A percentile compares a stretch with the other conserved stretches of the same genome.
These are phyloP conservation scores for Pouteria campechiana DNA, from an alignment of 179 eudicot genomes.

Conservation along the genomic window DNA sequence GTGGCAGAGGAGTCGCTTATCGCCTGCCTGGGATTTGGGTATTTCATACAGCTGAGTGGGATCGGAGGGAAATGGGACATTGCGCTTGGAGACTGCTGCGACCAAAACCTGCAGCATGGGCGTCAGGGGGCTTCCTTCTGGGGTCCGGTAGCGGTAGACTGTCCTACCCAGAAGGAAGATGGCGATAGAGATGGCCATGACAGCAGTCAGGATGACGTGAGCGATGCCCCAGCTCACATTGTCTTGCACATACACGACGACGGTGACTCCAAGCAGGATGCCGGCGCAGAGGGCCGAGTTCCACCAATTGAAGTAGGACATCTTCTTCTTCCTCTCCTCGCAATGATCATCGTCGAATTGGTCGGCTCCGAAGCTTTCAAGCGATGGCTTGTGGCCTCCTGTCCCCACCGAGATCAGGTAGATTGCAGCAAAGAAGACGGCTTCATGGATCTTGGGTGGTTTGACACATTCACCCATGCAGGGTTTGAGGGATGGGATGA, in stretches of 20 bases:
- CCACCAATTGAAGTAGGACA: slow-evolving; percentile 87
- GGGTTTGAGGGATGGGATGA: slow-evolving; percentile 57
- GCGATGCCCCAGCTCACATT: slow-evolving; percentile 47
- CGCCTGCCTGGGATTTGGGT: slow-evolving; percentile 18
- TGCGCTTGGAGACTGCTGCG: slow-evolving; percentile 60
- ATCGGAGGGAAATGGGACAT: slow-evolving; percentile 26
- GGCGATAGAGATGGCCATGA: slow-evolving; percentile 39
- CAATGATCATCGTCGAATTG: slow-evolving; percentile 52
- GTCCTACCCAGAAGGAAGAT: slow-evolving; percentile 57
- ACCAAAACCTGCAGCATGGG: slow-evolving; percentile 57
- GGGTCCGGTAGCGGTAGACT: slow-evolving; percentile 43
- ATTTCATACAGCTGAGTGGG: slow-evolving; percentile 37
- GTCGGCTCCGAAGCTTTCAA: slow-evolving; percentile 77
- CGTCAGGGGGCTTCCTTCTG: slow-evolving; percentile 58
- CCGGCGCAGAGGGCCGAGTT: slow-evolving; percentile 49
- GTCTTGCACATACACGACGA: slow-evolving; percentile 47
- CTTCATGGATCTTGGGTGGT: slow-evolving; percentile 34
- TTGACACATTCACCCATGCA: slow-evolving; percentile 35
- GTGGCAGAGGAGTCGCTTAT: slow-evolving; percentile 40
- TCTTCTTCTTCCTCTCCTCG: slow-evolving; percentile 38
- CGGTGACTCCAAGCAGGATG: slow-evolving; percentile 44
- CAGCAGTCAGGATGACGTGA: slow-evolving; percentile 25
- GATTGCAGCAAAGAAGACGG: slow-evolving; percentile 37
- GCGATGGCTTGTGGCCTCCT: slow-evolving; percentile 61
- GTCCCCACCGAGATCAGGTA: slow-evolving; percentile 62